These are phyloP conservation scores for Pichia norvegensis DNA, from an alignment of 1,139 yeast species.

Conservation along the genomic window DNA sequence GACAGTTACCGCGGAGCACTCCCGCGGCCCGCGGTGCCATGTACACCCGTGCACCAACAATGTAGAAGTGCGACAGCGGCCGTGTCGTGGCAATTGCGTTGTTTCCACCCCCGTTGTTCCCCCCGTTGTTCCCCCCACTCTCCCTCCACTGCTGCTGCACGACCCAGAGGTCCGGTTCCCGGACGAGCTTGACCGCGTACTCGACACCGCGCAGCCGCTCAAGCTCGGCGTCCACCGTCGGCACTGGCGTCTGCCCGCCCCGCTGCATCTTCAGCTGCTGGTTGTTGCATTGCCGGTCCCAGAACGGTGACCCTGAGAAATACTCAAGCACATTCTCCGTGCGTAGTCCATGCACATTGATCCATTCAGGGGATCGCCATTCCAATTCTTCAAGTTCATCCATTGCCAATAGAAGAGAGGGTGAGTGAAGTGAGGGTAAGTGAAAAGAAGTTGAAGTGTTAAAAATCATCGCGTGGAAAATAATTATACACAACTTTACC, in stretches of 20 bases:
- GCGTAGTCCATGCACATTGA: constrained; percentile 75
- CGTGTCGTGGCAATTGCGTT: too few relatives aligned
- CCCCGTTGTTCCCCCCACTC: constrained; percentile 1
- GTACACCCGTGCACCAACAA: constrained; percentile 86
- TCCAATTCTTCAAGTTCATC: constrained; percentile 74
- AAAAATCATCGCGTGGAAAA: too few relatives aligned
- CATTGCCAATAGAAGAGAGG: neutral
- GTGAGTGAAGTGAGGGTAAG: too few relatives aligned
- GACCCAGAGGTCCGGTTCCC: constrained; percentile 92
- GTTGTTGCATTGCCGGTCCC: constrained; percentile 87
- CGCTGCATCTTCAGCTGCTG: constrained; percentile 94
- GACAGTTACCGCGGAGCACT: neutral
- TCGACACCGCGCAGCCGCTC: constrained; percentile 80
- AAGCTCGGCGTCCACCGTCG: constrained; percentile 35
- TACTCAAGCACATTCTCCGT: constrained; percentile 89
- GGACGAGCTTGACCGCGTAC: constrained; percentile 61
- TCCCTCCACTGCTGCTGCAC: constrained; percentile 69
- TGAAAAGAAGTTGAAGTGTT: neutral
- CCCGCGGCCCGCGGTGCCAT: constrained; percentile 55
- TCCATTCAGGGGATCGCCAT: constrained; percentile 98
- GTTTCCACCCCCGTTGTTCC: neutral
- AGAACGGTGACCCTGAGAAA: constrained; percentile 89
- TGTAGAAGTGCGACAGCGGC: constrained; percentile 57
- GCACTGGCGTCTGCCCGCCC: constrained; percentile 2
- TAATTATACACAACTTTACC: too few relatives aligned